Base-by-base conservation (phyloP, 768 basidiomycete genomes). In the Podaxis mareebaensis region DNA sequence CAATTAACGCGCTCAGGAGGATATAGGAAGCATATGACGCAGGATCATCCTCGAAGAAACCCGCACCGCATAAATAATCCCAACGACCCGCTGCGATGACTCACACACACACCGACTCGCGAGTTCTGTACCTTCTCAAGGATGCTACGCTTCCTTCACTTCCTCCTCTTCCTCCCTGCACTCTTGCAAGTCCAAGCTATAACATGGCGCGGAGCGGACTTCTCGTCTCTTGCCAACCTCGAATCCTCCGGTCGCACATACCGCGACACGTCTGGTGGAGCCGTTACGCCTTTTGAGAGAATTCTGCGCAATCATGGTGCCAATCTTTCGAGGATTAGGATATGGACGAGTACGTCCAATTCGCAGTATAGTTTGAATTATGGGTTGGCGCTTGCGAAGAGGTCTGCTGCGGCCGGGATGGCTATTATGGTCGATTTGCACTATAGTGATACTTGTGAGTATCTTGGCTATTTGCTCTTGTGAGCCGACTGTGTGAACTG, bases 401-500 rank as follows among this genome's bases (percentile, higher is more conserved):
- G 86, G 10, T 81, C 83, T 51, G 78, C 76, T 48, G 84, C 83
- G 11, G 84, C 83, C 11, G 85, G 85, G 11, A 79, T 88, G 83
- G 75, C 76, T 11, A 67, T 89, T 13, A 69, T 81, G 46, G 75
- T 89, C 10, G 85, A 89, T 66, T 70, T 88, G 52, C 86, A 89
- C 66, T 87, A 81, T 69, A 86, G 85, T 68, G 86, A 88, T 67
- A 86, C 82, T n/a, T 85, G 85, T 85, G 64, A 30, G 79, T 74
- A 2, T 26, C 3, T 11, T 24, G 24, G 3, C 13, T 39, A 28
- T 24, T 33, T n/a, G 33, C 51, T 22, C 17, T 53, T 39, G 22
- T 51, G 8, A 26, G 2, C 33, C 20, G 5, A 20, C 8, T 22
- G 17, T 6, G 3, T 46, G 20, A 46, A 4, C 20, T 55, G 40